Evolutionary conservation across 2,329 filamentous ascomycete genomes (phyloP).

Genomic region (Rutstroemia sp.): DNA sequence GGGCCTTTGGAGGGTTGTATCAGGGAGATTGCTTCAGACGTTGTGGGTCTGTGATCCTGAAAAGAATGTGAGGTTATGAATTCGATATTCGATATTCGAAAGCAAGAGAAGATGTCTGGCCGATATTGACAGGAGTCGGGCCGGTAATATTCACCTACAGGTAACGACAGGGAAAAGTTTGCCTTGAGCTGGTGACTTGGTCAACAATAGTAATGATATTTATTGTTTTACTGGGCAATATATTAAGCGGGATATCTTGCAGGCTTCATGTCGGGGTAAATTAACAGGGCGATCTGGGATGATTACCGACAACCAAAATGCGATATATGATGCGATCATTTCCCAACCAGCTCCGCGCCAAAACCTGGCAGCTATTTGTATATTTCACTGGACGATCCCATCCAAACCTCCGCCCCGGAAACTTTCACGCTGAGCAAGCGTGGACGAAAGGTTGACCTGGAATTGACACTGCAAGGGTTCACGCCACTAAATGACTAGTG

Average conservation of each 20-base stretch:
- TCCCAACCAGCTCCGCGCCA: not conserved
- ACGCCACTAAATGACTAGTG: conserved; percentile 5
- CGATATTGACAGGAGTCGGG: conserved; percentile 5
- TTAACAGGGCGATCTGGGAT: not conserved
- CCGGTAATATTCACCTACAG: conserved; percentile 3
- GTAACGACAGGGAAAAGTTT: not conserved
- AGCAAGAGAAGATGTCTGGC: not conserved
- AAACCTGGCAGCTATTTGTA: not conserved
- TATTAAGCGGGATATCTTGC: conserved; percentile 11
- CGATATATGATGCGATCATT: not conserved
- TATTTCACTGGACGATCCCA: conserved; percentile 1
- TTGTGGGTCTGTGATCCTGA: not conserved
- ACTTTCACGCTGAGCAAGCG: not conserved
- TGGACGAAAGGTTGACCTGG: not conserved
- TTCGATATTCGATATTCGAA: not conserved
- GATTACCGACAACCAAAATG: conserved; percentile 6
- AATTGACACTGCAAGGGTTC: not conserved
- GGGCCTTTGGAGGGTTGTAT: conserved; percentile 4
- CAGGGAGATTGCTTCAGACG: not conserved
- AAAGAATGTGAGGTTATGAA: not conserved
- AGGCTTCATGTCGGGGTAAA: conserved; percentile 6
- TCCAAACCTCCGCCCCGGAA: not conserved
- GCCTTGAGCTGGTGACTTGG: conserved; percentile 4
- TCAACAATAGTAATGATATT: conserved; percentile 3
- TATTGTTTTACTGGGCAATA: conserved; percentile 13